These are phyloP conservation scores for Pontederia crassipes DNA, from an alignment of 176 grass and related monocot genomes.

Conservation along the genomic window DNA sequence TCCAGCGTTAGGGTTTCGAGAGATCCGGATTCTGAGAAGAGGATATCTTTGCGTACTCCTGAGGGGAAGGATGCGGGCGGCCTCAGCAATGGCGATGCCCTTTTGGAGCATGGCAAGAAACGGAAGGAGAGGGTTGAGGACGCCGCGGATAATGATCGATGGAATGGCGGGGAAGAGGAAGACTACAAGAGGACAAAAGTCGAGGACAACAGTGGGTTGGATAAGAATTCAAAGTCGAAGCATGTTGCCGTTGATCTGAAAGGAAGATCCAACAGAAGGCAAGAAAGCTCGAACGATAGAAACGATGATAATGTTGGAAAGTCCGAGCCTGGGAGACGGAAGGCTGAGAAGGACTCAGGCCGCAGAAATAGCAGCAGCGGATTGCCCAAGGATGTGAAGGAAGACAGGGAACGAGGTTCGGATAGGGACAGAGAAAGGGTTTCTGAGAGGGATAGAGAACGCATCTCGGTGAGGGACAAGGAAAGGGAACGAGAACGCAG, in stretches of 20 bases:
- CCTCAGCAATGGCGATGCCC: slow-evolving; percentile 43
- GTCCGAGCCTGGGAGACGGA: slow-evolving; percentile 35
- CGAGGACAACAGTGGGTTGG: slow-evolving; percentile 45
- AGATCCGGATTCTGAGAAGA: slow-evolving; percentile 69
- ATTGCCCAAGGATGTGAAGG: slow-evolving; percentile 60
- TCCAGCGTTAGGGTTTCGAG: slow-evolving; percentile 55
- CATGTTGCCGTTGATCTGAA: slow-evolving; percentile 49
- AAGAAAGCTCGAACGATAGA: slow-evolving; percentile 24
- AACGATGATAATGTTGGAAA: slow-evolving; percentile 33
- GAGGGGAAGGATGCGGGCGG: slow-evolving; percentile 30
- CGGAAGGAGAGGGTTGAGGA: slow-evolving; percentile 66
- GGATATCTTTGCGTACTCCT: slow-evolving; percentile 31
- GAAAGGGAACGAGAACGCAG: too few species aligned
- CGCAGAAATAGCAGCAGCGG: slow-evolving; percentile 49
- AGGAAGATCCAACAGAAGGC: slow-evolving; percentile 41
- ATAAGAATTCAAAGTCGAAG: slow-evolving; percentile 52
- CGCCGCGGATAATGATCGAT: slow-evolving; percentile 57
- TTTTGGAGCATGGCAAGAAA: slow-evolving; percentile 67
- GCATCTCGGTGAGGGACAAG: too few species aligned
- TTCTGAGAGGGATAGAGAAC: too few species aligned
- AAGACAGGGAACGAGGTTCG: slow-evolving; percentile 47
- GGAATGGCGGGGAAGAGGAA: slow-evolving; percentile 67
- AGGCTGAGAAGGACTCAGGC: slow-evolving; percentile 34
- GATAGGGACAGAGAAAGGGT: slow-evolving; percentile 6
- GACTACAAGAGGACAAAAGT: slow-evolving; percentile 58